A percentile compares a stretch with the other conserved stretches of the same genome.
Evolutionary conservation across 2,329 filamentous ascomycete genomes (phyloP).

Genomic region (Geosmithia flava): DNA sequence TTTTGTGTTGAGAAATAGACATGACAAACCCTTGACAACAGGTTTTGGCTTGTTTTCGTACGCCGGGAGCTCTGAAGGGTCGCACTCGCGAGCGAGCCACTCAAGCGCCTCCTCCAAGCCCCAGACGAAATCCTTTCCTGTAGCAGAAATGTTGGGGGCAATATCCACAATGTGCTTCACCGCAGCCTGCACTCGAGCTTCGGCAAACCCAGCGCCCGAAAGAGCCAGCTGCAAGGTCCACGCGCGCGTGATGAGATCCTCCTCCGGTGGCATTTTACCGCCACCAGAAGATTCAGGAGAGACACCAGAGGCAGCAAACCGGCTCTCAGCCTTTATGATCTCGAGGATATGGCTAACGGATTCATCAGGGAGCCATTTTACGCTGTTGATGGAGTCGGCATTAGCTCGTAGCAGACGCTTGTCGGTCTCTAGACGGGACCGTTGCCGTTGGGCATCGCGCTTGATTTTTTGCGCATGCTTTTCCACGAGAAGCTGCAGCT

Average conservation of each 20-base stretch:
- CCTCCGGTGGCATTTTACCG: conserved; percentile 52
- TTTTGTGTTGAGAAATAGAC: background rate
- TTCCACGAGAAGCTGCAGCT: conserved; percentile 78
- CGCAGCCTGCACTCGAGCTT: conserved; percentile 47
- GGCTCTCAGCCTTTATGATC: conserved; percentile 54
- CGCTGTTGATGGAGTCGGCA: conserved; percentile 57
- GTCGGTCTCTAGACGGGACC: conserved; percentile 71
- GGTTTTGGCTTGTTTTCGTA: conserved; percentile 42
- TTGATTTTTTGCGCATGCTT: conserved; percentile 69
- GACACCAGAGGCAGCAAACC: conserved; percentile 39
- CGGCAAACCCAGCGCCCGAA: conserved; percentile 53
- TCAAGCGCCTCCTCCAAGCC: conserved; percentile 80
- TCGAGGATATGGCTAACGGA: conserved; percentile 67
- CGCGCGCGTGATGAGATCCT: conserved; percentile 65
- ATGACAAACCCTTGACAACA: conserved; percentile 20
- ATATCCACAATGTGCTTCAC: conserved; percentile 56
- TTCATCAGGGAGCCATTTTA: conserved; percentile 71
- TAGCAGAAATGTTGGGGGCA: conserved; percentile 44
- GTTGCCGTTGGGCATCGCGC: conserved; percentile 67
- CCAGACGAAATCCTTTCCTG: conserved; percentile 59
- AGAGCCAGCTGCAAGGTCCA: conserved; percentile 78
- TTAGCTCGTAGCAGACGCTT: conserved; percentile 69
- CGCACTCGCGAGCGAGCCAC: conserved; percentile 74
- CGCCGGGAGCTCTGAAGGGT: conserved; percentile 54
- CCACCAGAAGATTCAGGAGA: conserved; percentile 27